A percentile compares a stretch with the other conserved stretches of the same genome.
Evolutionary conservation across 1,284 basidiomycete genomes (phyloP).

Genomic region (Tilletia walkeri): DNA sequence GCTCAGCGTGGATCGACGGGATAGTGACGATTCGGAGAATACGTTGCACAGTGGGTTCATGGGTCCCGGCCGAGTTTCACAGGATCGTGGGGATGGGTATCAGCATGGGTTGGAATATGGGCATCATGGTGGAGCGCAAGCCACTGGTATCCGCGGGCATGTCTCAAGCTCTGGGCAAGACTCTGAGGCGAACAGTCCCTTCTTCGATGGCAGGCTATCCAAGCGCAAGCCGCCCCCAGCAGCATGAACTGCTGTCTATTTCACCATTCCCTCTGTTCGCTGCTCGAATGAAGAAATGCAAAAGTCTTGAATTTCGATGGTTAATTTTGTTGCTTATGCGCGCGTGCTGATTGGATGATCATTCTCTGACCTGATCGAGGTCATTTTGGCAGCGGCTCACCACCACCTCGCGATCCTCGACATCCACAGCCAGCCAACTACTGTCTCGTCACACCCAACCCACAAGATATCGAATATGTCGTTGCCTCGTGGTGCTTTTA

Average conservation of each 20-base stretch:
- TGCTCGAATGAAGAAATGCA: not conserved
- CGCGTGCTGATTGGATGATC: slow-evolving; percentile 13
- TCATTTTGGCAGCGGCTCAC: not conserved
- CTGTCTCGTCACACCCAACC: too few relatives aligned
- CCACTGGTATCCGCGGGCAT: not conserved
- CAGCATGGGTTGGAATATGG: not conserved
- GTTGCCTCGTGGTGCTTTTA: slow-evolving; percentile 7
- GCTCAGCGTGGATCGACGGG: slow-evolving; percentile 12
- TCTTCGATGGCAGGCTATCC: slow-evolving; percentile 2
- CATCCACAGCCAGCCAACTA: not conserved
- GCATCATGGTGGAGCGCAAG: not conserved
- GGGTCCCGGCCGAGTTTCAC: too few relatives aligned
- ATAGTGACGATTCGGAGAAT: slow-evolving; percentile 5
- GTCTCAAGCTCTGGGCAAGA: not conserved
- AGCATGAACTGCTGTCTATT: not conserved
- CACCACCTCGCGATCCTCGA: not conserved
- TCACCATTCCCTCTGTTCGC: not conserved
- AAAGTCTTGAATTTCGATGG: not conserved
- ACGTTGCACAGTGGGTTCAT: not conserved
- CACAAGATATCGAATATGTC: not conserved
- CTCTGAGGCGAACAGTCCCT: not conserved
- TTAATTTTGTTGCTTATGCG: slow-evolving; percentile 6
- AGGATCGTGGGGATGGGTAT: not conserved
- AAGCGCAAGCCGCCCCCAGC: not conserved
- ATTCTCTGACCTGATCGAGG: not conserved